These are phyloP conservation scores for Trametes meyenii DNA, from an alignment of 768 basidiomycete species.

Conservation along the genomic window DNA sequence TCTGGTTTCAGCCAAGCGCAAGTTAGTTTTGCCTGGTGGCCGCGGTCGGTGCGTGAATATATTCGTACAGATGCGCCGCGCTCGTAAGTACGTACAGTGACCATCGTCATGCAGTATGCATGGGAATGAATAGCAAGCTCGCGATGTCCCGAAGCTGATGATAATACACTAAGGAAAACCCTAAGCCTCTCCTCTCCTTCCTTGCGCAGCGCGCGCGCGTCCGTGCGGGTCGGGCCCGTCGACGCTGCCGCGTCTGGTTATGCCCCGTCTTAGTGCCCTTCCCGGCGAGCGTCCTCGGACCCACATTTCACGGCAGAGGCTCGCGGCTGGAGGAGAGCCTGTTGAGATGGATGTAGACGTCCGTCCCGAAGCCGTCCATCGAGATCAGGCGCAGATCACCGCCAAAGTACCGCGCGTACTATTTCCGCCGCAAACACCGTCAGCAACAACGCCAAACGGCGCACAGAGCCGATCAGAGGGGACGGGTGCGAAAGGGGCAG, in stretches of 20 bases:
- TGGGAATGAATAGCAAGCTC: conserved; percentile 1
- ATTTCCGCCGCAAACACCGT: not conserved
- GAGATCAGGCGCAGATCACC: conserved; percentile 92
- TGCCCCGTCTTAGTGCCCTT: not conserved
- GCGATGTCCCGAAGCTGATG: not conserved
- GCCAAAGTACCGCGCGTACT: conserved; percentile 96
- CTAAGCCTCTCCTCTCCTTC: not conserved
- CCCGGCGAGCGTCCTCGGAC: not conserved
- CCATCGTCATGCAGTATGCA: not conserved
- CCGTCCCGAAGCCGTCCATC: conserved; percentile 98
- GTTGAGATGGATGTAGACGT: conserved; percentile 92
- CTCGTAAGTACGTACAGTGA: not conserved
- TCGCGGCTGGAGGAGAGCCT: conserved; percentile 81
- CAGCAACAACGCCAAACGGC: too few relatives aligned
- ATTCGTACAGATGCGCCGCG: conserved; percentile 3
- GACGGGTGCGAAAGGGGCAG: too few relatives aligned
- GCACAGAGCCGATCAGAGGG: too few relatives aligned
- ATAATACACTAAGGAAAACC: conserved; percentile 1
- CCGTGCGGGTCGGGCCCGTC: too few relatives aligned
- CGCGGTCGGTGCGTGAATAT: not conserved
- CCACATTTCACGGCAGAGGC: conserved; percentile 57
- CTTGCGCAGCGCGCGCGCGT: too few relatives aligned
- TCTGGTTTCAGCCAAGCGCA: too few relatives aligned
- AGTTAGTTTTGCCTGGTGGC: not conserved
- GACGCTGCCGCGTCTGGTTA: not conserved